phyloP scores from a whole-genome alignment of 305 asterid species.

The Fraxinus albicans region DNA sequence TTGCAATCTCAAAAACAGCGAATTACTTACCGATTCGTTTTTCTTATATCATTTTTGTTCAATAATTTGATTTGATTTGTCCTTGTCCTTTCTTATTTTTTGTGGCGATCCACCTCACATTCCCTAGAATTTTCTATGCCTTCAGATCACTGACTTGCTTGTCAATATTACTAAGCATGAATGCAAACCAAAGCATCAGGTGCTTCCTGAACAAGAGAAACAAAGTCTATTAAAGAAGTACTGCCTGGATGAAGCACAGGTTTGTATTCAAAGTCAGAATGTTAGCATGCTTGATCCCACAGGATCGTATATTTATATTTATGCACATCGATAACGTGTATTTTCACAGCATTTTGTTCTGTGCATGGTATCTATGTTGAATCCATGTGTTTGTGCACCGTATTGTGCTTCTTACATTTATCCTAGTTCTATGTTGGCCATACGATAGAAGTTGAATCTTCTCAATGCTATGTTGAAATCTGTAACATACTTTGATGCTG shows the following conservation, averaged over 20 bases:
- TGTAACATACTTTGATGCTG: neutral
- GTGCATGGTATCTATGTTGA: neutral
- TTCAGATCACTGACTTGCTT: constrained; percentile 80
- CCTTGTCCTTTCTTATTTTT: neutral
- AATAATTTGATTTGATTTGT: constrained; percentile 6
- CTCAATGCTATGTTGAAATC: neutral
- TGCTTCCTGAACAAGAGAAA: constrained; percentile 64
- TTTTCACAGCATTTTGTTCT: neutral
- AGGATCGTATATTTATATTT: neutral
- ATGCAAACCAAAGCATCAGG: constrained; percentile 74
- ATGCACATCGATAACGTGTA: neutral
- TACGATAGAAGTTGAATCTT: neutral
- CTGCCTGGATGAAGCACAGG: constrained; percentile 83
- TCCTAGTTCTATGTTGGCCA: neutral
- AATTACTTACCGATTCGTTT: neutral
- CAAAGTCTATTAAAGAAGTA: constrained; percentile 56
- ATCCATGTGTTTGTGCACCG: neutral
- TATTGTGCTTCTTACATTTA: neutral
- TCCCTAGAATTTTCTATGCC: constrained; percentile 4
- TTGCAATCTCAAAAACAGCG: neutral
- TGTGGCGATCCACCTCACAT: neutral
- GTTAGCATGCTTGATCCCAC: neutral
- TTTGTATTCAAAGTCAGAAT: constrained; percentile 21
- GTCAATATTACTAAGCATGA: constrained; percentile 77
- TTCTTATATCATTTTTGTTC: neutral